Base-by-base conservation (phyloP, 1,284 basidiomycete species). In the Sanghuangporus baumii region DNA sequence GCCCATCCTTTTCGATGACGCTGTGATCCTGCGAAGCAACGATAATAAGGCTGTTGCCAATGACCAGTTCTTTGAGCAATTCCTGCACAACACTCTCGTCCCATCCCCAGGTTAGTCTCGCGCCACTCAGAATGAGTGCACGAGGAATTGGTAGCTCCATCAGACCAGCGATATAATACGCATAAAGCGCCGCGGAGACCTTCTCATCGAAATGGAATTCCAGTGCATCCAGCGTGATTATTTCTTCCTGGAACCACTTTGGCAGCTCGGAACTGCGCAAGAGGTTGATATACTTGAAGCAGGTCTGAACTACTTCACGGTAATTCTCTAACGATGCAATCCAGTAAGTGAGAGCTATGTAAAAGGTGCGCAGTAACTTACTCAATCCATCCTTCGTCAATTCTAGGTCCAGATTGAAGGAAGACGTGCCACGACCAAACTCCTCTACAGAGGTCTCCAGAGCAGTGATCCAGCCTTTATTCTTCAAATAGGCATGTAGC, bases 151-250 rank as follows among this genome's bases (percentile, higher is more conserved):
- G 92, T 81, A 87, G 82, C 56, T 86, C 75, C 85, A 98, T 87
- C 70, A 84, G 84, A 66, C 89, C 86, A 0, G 94, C 75, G 16
- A 98, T 79, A 71, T 81, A 84, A 9, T 89, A 86, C 4, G 91
- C 93, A 73, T 98, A 97, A 64, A 84, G 79, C 55, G 93, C 88
- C 0, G 94, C 89, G 20, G 85, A 79, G 48, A 80, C 79, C 74
- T 97, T 95, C 74, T 99, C 96, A 59, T 88, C 83, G 73, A 96
- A 99, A 38, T 87, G 83, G 81, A 98, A 99, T 26, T 84, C 85
- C 37, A 89, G 91, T 41, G 84, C 78, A 37, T 88, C 85, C 48
- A 99, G 81, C 51, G 82, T 80, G 54, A 85, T 83, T 60, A 90
- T 81, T 74, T 99, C 96, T 51, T 86, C 77, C 73, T 95, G 95